Conservation (phyloP, 2,329 filamentous ascomycete genomes). For the Aspergillus flavus region DNA sequence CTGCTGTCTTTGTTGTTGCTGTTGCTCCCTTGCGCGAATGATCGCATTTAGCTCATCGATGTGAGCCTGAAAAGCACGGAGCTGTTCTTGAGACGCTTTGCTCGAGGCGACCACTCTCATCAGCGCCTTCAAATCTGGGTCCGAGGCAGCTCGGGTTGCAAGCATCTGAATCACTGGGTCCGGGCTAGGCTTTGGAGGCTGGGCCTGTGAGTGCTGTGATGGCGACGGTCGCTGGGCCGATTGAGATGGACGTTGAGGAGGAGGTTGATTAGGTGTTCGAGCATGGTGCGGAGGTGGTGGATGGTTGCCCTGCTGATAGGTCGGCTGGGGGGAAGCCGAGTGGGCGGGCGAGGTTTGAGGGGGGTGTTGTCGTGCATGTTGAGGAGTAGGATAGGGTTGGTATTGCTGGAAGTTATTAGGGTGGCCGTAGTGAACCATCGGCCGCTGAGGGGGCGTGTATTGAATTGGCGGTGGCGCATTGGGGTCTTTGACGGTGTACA, state of each 20-base stretch:
- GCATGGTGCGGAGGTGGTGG: conserved; percentile 23
- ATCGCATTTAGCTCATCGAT: conserved; percentile 56
- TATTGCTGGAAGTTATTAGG: conserved; percentile 46
- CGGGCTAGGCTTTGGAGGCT: conserved; percentile 47
- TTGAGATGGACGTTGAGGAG: conserved; percentile 24
- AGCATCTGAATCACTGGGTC: conserved; percentile 57
- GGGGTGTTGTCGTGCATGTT: conserved; percentile 31
- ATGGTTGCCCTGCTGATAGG: conserved; percentile 26
- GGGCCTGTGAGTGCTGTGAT: conserved; percentile 31
- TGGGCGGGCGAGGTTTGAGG: conserved; percentile 29
- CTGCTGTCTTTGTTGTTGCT: conserved; percentile 37
- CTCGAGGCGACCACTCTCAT: conserved; percentile 56
- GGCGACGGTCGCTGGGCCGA: conserved; percentile 32
- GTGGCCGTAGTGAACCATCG: conserved; percentile 47
- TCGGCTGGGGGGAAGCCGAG: conserved; percentile 30
- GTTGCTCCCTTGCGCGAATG: conserved; percentile 47
- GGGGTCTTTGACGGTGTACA: conserved; percentile 58
- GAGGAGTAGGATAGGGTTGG: conserved; percentile 39
- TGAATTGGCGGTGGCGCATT: conserved; percentile 42
- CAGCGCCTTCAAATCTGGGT: conserved; percentile 52
- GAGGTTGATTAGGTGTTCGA: conserved; percentile 11
- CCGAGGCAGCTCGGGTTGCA: conserved; percentile 52
- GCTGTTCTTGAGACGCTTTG: conserved; percentile 51
- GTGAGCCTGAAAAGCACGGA: conserved; percentile 53
- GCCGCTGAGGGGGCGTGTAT: conserved; percentile 42